phyloP scores from a whole-genome alignment of 371 early-diverging fungal species.

The Saksenaea oblongispora region DNA sequence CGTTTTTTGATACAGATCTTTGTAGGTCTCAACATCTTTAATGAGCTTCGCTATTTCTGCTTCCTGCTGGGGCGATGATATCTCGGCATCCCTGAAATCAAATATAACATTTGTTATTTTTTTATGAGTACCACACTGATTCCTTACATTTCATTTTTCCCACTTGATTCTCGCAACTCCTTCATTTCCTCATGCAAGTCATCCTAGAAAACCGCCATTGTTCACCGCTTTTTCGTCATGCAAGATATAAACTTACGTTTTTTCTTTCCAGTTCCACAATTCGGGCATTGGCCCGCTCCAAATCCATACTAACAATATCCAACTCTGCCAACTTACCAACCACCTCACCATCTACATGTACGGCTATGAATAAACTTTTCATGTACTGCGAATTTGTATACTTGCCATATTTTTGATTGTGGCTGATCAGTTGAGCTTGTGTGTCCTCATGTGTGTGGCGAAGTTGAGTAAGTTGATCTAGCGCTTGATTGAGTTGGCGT shows the following conservation, averaged over 20 bases:
- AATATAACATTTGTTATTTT: neutral
- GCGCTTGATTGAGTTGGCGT: conserved; percentile 78
- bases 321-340: conserved; percentile 84
- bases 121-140: neutral
- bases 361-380: neutral
- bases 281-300: conserved; percentile 78
- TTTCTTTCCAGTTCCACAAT: conserved; percentile 73
- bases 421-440: conserved; percentile 74
- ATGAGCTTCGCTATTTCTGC: conserved; percentile 53
- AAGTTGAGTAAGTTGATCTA: conserved; percentile 71
- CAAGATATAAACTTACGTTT: conserved; percentile 43
- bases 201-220: conserved; percentile 14
- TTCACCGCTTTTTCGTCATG: neutral
- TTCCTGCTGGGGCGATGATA: conserved; percentile 22
- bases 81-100: neutral
- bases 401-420: conserved; percentile 70
- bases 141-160: conserved; percentile 20
- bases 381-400: neutral
- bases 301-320: conserved; percentile 82
- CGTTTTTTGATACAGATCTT: conserved; percentile 45
- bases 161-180: conserved; percentile 26
- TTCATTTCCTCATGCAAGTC: conserved; percentile 52
- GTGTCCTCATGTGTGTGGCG: conserved; percentile 75
- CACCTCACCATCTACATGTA: conserved; percentile 70
- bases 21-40: conserved; percentile 56